Evolutionary conservation across 805 yeast species (phyloP), one percentile per base, ranked within the genome.

Genomic region (Pichia pseudocactophila): DNA sequence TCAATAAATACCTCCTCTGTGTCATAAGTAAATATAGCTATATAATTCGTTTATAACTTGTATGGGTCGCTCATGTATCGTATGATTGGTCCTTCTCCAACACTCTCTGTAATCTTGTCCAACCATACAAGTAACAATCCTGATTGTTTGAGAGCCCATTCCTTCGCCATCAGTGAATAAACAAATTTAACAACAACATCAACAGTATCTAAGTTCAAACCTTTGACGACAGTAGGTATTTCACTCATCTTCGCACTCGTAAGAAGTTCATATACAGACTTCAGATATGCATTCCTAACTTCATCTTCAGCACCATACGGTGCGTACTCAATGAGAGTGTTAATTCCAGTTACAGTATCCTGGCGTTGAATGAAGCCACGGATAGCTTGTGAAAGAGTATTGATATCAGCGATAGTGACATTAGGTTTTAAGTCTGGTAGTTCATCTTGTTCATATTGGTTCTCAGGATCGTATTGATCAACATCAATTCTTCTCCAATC

Each of bases 401-500:
- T 74, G 36, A 86, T 65, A 37, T 82, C 86, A 32, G 68, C 72
- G 40, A 60, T 59, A 32, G 70, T 65, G 41, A 76, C 70, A 1
- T 73, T 68, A 7, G 73, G 71, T 31, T 49, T 45, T 27, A 46
- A 49, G 35, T 57, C 59, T 8, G 74, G 73, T 26, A 50, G 41
- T 28, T 53, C 53, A 39, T 61, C 65, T 13, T 51, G 46, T 12
- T 46, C 54, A 39, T 56, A 61, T 33, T 57, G 78, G 52, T 73
- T 74, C 37, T 89, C 96, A 3, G 95, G 84, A 57, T 89, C 96
- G 50, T 78, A 79, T 15, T 87, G 84, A 63, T 92, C 97, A 41
- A 92, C 80, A 61, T 92, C 96, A 53, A 90, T 86, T 73, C 92
- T 79, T 74, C 98, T 82, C 95, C 95, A 84, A 58, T 82, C 88